Base-by-base conservation (phyloP, 2,329 filamentous ascomycete species). In the Hymenoscyphus scutula region DNA sequence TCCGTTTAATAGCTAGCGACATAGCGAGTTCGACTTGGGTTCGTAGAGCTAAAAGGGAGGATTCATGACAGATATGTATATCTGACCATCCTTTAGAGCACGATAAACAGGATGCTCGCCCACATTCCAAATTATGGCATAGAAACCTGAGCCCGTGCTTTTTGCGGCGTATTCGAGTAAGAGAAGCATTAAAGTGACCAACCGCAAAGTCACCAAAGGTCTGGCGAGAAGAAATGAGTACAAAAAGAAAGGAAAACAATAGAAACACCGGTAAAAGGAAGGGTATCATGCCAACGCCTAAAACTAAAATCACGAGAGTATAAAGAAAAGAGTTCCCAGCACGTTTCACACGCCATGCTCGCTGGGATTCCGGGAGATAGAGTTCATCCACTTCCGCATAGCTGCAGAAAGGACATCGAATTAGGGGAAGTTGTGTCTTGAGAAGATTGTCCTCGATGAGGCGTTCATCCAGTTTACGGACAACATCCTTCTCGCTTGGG, bases 1-100 rank as follows among this genome's bases (percentile, higher is more conserved):
- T 94, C 58, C 95, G 90, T 78, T 98, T 99, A 74, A 98, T 87
- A 27, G 94, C 94, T 73, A 93, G 87, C 65, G 93, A 96, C 80
- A 96, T 95, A 61, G 93, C 94, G 69, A 92, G 89, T 77, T 98
- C 95, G 67, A 98, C 89, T 68, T 94, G 90, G 1, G 91, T 92
- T 59, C 94, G 90, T 30, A 98, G 84, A 5, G 92, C 90, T 15
- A 92, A 84, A 58, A 89, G 85, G 51, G 89, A 88, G 0, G 89
- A 91, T 73, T 96, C 92, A 79, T 96, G 90, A 77, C 95, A 98
- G 62, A 90, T 84, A 76, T 99, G 95, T 2, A 94, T 88, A 73
- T 98, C 92, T 37, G 84, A 82, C 94, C 94, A 98, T 15, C 85
- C 82, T 68, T 94, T 94, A 65, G 82, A 81, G 75, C 95, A 99